Evolutionary conservation across 352 stramenopile species (phyloP).

Genomic region (Globisporangium spiculum): DNA sequence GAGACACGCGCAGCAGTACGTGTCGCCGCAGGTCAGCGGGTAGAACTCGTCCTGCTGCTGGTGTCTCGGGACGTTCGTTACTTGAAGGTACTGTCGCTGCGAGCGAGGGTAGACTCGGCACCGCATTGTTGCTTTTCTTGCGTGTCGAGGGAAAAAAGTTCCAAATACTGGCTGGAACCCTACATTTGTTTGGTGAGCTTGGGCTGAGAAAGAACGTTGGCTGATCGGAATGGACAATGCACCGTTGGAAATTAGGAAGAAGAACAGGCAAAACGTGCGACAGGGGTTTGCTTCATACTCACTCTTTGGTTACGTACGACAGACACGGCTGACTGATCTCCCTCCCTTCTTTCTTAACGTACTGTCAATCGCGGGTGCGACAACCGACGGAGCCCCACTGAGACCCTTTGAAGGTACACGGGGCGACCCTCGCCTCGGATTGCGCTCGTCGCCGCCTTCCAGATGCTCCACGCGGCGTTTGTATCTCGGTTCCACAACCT

Average conservation of each 20-base stretch:
- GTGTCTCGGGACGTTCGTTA: not conserved
- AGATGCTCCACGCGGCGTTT: no score
- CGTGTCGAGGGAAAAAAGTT: not conserved
- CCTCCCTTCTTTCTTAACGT: not conserved
- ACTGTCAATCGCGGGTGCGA: no score
- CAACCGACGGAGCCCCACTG: no score
- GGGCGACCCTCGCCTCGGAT: no score
- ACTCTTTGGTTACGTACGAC: not conserved
- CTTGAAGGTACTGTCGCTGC: not conserved
- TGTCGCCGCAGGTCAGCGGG: conserved; percentile 37
- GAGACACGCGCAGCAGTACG: conserved; percentile 33
- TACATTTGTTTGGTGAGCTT: not conserved
- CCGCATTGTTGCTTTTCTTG: not conserved
- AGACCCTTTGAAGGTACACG: no score
- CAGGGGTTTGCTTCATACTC: not conserved
- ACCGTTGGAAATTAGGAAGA: conserved; percentile 3
- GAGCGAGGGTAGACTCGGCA: conserved; percentile 2
- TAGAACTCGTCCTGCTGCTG: conserved; percentile 20
- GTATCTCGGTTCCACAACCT: no score
- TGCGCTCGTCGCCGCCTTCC: no score
- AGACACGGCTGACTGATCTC: no score
- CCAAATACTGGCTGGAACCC: not conserved
- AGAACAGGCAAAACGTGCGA: not conserved
- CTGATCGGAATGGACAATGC: not conserved
- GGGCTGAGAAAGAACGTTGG: not conserved